Evolutionary conservation across 352 stramenopile genomes (phyloP).

Genomic region (Phytopythium oedochilum): DNA sequence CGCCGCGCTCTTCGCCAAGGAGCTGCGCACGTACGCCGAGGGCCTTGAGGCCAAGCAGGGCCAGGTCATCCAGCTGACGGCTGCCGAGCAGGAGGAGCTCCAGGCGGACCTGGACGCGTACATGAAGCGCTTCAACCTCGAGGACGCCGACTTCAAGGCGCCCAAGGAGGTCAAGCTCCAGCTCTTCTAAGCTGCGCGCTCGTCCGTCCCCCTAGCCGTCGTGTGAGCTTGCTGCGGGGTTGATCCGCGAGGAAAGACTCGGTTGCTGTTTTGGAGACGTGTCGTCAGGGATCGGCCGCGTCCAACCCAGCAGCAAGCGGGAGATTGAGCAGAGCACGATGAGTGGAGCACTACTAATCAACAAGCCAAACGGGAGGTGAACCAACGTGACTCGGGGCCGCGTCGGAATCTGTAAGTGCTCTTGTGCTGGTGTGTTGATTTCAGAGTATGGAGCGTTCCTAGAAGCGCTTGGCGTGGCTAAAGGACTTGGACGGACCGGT

Average conservation of each 20-base stretch:
- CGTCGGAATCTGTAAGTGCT: neutral
- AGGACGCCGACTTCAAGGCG: slow-evolving; percentile 76
- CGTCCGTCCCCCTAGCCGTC: neutral
- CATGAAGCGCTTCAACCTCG: slow-evolving; percentile 83
- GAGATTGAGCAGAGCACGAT: neutral
- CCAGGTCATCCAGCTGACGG: slow-evolving; percentile 68
- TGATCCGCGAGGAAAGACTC: neutral
- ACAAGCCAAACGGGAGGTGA: slow-evolving; percentile 8
- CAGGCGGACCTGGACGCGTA: slow-evolving; percentile 82
- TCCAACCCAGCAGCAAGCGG: neutral
- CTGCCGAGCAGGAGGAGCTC: slow-evolving; percentile 73
- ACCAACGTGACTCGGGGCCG: slow-evolving; percentile 2
- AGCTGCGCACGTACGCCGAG: slow-evolving; percentile 71
- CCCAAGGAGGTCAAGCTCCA: slow-evolving; percentile 82
- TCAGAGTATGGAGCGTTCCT: neutral
- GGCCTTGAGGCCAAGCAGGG: slow-evolving; percentile 77
- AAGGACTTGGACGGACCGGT: slow-evolving; percentile 55
- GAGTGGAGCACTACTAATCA: slow-evolving; percentile 6
- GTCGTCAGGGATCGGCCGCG: neutral
- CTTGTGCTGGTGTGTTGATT: neutral
- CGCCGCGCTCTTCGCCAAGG: slow-evolving; percentile 77
- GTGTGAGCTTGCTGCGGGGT: neutral
- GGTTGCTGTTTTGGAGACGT: neutral
- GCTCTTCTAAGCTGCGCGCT: slow-evolving; percentile 63
- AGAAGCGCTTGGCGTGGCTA: slow-evolving; percentile 68